Base-by-base conservation (phyloP, 2,329 filamentous ascomycete species). In the Claviceps paspali region DNA sequence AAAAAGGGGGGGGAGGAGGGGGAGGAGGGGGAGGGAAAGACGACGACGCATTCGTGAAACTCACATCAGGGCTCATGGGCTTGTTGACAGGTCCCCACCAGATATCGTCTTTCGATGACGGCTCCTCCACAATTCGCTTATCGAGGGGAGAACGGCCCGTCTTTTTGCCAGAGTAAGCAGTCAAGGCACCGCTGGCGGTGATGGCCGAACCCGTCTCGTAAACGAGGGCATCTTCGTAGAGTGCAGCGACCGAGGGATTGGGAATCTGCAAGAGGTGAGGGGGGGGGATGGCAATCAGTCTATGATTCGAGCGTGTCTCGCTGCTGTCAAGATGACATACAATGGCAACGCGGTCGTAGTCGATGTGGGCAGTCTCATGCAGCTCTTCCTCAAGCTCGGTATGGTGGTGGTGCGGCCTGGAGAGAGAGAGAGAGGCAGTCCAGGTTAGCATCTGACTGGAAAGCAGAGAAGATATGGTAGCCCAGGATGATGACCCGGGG, bases 11-110 rank as follows among this genome's bases (percentile, higher is more conserved):
- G 12, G 9, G 24, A 26, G 9, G 12, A n/a, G 6, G 7, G 6
- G 8, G 7, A 7, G 14, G 14, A 27, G 12, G 7, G 4, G 11
- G 6, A 27, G 12, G 12, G 12, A n/a, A 27, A 27, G 5, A n/a
- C n/a, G n/a, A n/a, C 31, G 21, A 41, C 29, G 15, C n/a, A n/a
- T n/a, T n/a, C n/a, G n/a, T n/a, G n/a, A n/a, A n/a, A 47, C 48
- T 77, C 80, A 96, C 91, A 62, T 96, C 87, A 52, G 86, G 76
- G 49, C 76, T 79, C 91, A 98, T 98, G 57, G 88, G 83, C 76
- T 96, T 96, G 74, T 98, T 98, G 50, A 98, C 91, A 39, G 91
- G 88, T 54, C 91, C 91, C 91, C 91, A 96, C 91, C 91, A 98
- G 55, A 98, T 74, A 43, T 98, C 77, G 40, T 91, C 79, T 61